These are phyloP conservation scores for Moringa oleifera DNA, from an alignment of 345 rosid genomes.

Conservation along the genomic window DNA sequence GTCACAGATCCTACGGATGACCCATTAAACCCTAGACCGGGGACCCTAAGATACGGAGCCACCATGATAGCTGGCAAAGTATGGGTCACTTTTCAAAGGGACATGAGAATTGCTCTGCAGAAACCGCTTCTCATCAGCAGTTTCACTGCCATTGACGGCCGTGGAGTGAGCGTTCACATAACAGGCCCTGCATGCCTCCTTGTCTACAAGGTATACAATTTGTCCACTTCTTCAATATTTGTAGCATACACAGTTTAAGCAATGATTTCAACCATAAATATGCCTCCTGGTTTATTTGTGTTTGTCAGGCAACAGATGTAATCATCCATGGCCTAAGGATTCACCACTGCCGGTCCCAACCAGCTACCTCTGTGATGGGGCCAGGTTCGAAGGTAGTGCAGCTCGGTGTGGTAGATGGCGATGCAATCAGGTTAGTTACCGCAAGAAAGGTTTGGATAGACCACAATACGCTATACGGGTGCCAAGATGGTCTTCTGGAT, in stretches of 20 bases:
- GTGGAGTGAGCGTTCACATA: constrained; percentile 51
- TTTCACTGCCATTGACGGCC: constrained; percentile 71
- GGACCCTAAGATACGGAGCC: constrained; percentile 63
- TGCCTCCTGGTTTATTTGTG: too few species aligned
- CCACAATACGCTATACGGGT: constrained; percentile 59
- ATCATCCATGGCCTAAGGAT: constrained; percentile 72
- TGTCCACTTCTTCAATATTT: too few species aligned
- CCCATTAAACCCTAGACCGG: constrained; percentile 56
- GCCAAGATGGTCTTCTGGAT: constrained; percentile 63
- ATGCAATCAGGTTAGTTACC: constrained; percentile 58
- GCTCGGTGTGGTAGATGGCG: constrained; percentile 56
- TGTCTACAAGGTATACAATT: constrained; percentile 33
- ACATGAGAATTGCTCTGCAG: constrained; percentile 51
- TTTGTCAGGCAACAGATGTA: constrained; percentile 41
- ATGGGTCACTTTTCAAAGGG: constrained; percentile 64
- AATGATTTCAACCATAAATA: too few species aligned
- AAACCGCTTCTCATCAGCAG: constrained; percentile 60
- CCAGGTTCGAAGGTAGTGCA: constrained; percentile 33
- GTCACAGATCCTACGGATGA: constrained; percentile 66
- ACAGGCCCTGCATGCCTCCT: constrained; percentile 54
- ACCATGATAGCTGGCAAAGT: constrained; percentile 45
- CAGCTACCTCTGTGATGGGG: constrained; percentile 53
- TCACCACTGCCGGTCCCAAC: constrained; percentile 56
- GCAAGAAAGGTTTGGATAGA: constrained; percentile 72
- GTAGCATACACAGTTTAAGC: too few species aligned